A percentile compares a stretch with the other conserved stretches of the same genome.
These are phyloP conservation scores for Aureobasidium sp. DNA, from an alignment of 2,329 filamentous ascomycete genomes.

Conservation along the genomic window DNA sequence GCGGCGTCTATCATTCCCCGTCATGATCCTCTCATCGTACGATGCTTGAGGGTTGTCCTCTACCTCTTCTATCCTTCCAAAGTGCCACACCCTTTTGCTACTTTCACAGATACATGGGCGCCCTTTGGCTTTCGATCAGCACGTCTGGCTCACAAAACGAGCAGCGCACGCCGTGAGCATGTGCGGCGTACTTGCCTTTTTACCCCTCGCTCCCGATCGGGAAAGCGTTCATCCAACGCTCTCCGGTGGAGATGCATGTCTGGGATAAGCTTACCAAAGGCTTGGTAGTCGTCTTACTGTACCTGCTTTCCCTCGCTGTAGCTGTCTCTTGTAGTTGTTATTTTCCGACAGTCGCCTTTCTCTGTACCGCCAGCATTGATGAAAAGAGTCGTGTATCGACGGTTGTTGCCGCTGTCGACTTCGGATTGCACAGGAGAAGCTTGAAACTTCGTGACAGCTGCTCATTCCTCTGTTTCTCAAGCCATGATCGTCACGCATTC, in stretches of 20 bases:
- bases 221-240: not conserved
- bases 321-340: not conserved
- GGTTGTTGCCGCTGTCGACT: not conserved
- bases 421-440: not conserved
- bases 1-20: not conserved
- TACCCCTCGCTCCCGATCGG: slow-evolving; percentile 1
- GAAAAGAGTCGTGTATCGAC: not conserved
- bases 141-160: not conserved
- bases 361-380: not conserved
- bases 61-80: not conserved
- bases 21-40: not conserved
- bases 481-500: not conserved
- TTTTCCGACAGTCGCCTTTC: not conserved
- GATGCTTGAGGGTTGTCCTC: not conserved
- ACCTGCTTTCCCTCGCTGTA: not conserved
- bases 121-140: slow-evolving; percentile 3
- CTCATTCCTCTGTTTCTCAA: not conserved
- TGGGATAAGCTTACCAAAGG: slow-evolving; percentile 1
- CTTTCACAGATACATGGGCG: not conserved
- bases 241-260: not conserved
- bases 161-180: slow-evolving; percentile 2
- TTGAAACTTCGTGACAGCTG: not conserved
- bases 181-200: slow-evolving; percentile 5
- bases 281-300: slow-evolving; percentile 2
- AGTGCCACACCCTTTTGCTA: not conserved